These are phyloP conservation scores for Recurvomyces mirabilis DNA, from an alignment of 495 filamentous ascomycete genomes.

Conservation along the genomic window DNA sequence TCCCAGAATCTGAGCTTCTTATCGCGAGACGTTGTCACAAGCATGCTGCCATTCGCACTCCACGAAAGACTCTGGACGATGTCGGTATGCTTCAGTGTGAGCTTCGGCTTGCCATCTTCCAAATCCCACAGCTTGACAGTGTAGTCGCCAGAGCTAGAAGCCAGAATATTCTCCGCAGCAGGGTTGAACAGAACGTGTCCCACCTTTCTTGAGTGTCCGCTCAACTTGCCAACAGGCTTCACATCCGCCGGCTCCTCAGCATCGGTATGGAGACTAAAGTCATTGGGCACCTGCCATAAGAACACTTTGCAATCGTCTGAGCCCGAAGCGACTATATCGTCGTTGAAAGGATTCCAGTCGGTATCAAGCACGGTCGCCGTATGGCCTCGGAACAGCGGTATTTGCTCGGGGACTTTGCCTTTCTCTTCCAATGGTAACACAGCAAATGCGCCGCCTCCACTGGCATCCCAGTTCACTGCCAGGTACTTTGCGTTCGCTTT, in stretches of 20 bases:
- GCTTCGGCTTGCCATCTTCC: constrained; percentile 56
- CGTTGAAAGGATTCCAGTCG: constrained; percentile 97
- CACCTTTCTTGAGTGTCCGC: constrained; percentile 76
- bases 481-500: constrained; percentile 97
- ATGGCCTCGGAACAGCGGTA: constrained; percentile 91
- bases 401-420: constrained; percentile 80
- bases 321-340: constrained; percentile 79
- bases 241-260: constrained; percentile 75
- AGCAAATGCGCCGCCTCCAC: constrained; percentile 92
- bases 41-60: constrained; percentile 79
- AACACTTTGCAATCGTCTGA: constrained; percentile 95
- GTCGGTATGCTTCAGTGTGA: constrained; percentile 72
- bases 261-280: constrained; percentile 72
- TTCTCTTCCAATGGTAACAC: constrained; percentile 85
- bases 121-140: constrained; percentile 96
- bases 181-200: constrained; percentile 98
- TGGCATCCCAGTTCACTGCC: constrained; percentile 95
- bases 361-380: constrained; percentile 93
- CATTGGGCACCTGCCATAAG: constrained; percentile 87
- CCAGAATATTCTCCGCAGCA: constrained; percentile 87
- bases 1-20: constrained; percentile 98
- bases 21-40: constrained; percentile 91
- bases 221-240: constrained; percentile 64
- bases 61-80: constrained; percentile 92
- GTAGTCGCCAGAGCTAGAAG: constrained; percentile 88